Base-by-base conservation (phyloP, 2,329 filamentous ascomycete genomes). In the Grosmannia clavigera region DNA sequence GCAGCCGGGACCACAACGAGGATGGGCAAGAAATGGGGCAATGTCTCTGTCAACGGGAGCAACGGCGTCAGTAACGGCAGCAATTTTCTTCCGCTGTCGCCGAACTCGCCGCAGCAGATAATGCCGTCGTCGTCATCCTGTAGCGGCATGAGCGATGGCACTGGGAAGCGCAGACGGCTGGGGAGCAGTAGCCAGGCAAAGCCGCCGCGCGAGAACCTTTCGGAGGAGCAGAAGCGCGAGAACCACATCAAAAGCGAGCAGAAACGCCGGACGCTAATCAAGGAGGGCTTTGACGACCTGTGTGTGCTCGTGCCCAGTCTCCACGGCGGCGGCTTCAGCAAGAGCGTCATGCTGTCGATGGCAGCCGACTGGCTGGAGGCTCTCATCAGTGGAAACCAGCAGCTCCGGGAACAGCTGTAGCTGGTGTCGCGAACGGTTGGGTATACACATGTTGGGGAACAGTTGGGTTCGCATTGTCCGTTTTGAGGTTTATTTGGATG, bases 221-320 rank as follows among this genome's bases (percentile, higher is more conserved):
- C 84, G 0, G 88, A 92, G 65, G 85, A 87, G 62, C 87, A 94
- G 71, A 94, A 92, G 72, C 80, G 89, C 54, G 86, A 85, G 67
- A 95, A 96, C 66, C 90, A 95, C 68, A 94, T 95, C 64, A 79
- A 85, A 58, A 94, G 90, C 58, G 90, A 95, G 69, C 89, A 95
- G 73, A 95, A 94, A 72, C 81, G 91, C 40, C 80, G 90, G 55
- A 90, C 89, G 31, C 76, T 91, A 55, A 92, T 92, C 67, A 87
- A 90, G 68, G 81, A 88, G 65, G 89, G 89, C 0, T 95, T 92
- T 66, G 87, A 91, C 52, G 87, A 92, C 61, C 74, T 95, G n/a
- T 83, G 82, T 64, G 78, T 83, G 33, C 76, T 95, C 27, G 88
- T 95, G 0, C 90, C 91, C 0, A 86, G 84, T 19, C 77, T 95